Evolutionary conservation across 768 basidiomycete species (phyloP), one percentile per base, ranked within the genome.

Genomic region (Hygrocybe punicea): DNA sequence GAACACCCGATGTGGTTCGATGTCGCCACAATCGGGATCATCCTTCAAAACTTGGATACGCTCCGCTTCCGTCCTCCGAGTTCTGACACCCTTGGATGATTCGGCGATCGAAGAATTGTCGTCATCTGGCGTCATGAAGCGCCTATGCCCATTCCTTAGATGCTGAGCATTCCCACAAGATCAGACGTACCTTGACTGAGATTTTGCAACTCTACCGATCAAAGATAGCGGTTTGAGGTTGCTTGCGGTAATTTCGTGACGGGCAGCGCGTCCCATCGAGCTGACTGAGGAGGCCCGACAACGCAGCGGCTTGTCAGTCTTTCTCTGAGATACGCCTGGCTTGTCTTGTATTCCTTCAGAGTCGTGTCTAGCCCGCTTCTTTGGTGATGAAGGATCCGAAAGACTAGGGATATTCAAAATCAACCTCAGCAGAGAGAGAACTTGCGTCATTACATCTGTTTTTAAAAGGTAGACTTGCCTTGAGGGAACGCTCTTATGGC

Each of bases 31-130:
- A 48, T 82, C 77, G 5, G 83, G 72, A 61, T 89, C 81, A 58
- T 84, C 82, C 59, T 80, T 78, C 67, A 85, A 83, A 67, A 84
- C 84, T 63, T 83, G 76, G 36, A 82, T 77, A 25, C 87, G 82
- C 60, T 87, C 85, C 7, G 72, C 69, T 70, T 86, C 86, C 21
- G 76, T 81, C 56, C 84, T 82, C 36, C 83, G 81, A 37, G 80
- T 76, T 46, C 70, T 67, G 55, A n/a, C 45, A 21, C 66, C 64
- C 54, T 65, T 65, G 56, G 73, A 71, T 3, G 84, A 84, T 58
- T 83, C 84, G 3, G 82, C 77, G 25, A 84, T 69, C 4, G 84
- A 85, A 6, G 72, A 74, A 37, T 69, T 71, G 59, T 85, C 84
- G 57, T 81, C 79, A 17, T 78, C 77, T 14, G 73, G 70, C 10